These are phyloP conservation scores for Rhizophagus clarus DNA, from an alignment of 192 early-diverging fungal genomes.

Conservation along the genomic window DNA sequence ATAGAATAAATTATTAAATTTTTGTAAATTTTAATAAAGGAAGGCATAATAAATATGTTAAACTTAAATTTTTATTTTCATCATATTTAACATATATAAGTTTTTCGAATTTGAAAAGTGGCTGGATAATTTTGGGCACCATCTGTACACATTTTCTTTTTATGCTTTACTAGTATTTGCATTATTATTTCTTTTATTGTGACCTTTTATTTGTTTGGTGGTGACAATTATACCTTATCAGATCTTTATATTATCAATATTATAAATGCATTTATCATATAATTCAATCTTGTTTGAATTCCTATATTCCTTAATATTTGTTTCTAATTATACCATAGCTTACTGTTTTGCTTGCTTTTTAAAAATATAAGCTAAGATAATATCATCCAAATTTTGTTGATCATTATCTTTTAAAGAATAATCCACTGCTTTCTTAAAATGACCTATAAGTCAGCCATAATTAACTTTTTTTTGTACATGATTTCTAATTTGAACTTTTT, in stretches of 20 bases:
- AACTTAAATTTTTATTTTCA: too few species aligned
- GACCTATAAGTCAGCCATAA: background rate
- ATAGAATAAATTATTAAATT: too few species aligned
- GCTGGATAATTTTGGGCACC: too few species aligned
- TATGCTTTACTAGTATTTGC: background rate
- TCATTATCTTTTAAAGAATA: constrained; percentile 8
- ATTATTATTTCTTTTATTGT: background rate
- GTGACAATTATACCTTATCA: background rate
- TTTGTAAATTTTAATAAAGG: too few species aligned
- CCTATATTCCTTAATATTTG: background rate
- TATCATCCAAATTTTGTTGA: background rate
- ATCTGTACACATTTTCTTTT: background rate
- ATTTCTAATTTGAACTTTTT: background rate
- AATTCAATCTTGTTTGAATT: background rate
- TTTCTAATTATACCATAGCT: background rate
- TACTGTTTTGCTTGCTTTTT: background rate
- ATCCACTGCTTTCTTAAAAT: background rate
- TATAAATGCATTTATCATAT: background rate
- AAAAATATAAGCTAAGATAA: constrained; percentile 11
- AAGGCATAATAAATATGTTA: too few species aligned
- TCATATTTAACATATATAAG: too few species aligned
- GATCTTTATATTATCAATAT: background rate
- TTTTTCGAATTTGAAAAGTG: too few species aligned
- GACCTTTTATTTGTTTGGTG: background rate
- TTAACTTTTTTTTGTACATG: background rate